A percentile compares a stretch with the other conserved stretches of the same genome.
These are phyloP conservation scores for Clathrus columnatus DNA, from an alignment of 768 basidiomycete species.

Conservation along the genomic window DNA sequence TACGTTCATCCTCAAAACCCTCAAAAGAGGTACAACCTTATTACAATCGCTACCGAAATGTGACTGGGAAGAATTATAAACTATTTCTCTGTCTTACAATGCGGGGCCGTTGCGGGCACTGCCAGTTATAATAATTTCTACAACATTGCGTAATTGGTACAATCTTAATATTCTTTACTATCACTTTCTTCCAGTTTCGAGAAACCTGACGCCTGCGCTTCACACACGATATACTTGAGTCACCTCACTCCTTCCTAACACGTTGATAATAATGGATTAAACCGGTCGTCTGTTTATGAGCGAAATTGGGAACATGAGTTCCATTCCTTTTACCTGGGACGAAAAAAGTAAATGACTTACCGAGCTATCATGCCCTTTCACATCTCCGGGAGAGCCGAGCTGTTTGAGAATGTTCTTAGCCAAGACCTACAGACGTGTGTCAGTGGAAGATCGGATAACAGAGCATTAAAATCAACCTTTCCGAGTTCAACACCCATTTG, in stretches of 20 bases:
- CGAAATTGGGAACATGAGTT: not conserved
- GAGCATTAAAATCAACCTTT: too few relatives aligned
- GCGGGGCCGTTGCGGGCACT: too few relatives aligned
- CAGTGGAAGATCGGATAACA: not conserved
- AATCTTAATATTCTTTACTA: too few relatives aligned
- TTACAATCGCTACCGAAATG: too few relatives aligned
- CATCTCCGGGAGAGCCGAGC: constrained; percentile 69
- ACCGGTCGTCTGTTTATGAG: constrained; percentile 66
- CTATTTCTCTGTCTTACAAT: too few relatives aligned
- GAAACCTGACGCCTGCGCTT: not conserved
- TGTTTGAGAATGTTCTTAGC: constrained; percentile 94
- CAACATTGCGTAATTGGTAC: too few relatives aligned
- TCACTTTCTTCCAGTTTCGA: too few relatives aligned
- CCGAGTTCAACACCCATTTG: constrained; percentile 99
- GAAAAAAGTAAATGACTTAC: constrained; percentile 21
- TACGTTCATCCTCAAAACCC: too few relatives aligned
- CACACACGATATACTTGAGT: not conserved
- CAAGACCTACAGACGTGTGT: constrained; percentile 39
- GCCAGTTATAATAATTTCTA: too few relatives aligned
- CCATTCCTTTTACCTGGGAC: constrained; percentile 8
- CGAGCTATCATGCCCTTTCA: constrained; percentile 85
- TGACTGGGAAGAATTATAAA: too few relatives aligned
- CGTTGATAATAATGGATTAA: constrained; percentile 97
- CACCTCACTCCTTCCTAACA: constrained; percentile 59
- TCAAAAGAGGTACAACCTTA: too few relatives aligned